Evolutionary conservation across 2,329 filamentous ascomycete species (phyloP).

Genomic region (Epicoccum sorghinum): DNA sequence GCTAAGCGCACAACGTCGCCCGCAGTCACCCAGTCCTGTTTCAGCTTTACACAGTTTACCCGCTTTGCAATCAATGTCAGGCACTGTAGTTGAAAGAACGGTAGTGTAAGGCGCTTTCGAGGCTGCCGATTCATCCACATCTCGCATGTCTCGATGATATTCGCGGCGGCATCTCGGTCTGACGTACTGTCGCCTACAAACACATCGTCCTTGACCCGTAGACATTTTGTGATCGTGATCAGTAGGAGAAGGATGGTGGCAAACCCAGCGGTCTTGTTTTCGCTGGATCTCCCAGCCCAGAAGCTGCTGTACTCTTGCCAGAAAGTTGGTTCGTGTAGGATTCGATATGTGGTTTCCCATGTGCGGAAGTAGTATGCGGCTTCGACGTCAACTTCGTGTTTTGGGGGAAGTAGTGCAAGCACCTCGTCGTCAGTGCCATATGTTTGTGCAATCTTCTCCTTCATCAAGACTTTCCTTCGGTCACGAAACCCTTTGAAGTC

Average conservation of each 20-base stretch:
- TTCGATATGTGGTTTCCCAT: slow-evolving; percentile 59
- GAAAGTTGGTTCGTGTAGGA: slow-evolving; percentile 62
- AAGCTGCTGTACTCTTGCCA: slow-evolving; percentile 56
- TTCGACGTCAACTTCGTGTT: slow-evolving; percentile 50
- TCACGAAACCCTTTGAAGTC: slow-evolving; percentile 44
- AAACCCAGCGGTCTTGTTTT: slow-evolving; percentile 38
- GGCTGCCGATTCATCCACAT: slow-evolving; percentile 53
- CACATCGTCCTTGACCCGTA: slow-evolving; percentile 38
- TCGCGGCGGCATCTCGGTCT: slow-evolving; percentile 48
- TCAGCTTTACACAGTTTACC: slow-evolving; percentile 58
- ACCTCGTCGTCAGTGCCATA: slow-evolving; percentile 42
- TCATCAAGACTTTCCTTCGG: slow-evolving; percentile 33
- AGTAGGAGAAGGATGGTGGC: slow-evolving; percentile 51
- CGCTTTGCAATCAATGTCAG: slow-evolving; percentile 59
- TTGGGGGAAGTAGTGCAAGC: slow-evolving; percentile 45
- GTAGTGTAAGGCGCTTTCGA: slow-evolving; percentile 59
- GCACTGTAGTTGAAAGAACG: slow-evolving; percentile 58
- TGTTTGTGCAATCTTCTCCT: slow-evolving; percentile 24
- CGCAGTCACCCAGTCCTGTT: slow-evolving; percentile 59
- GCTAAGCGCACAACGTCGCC: slow-evolving; percentile 60
- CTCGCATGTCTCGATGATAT: slow-evolving; percentile 50
- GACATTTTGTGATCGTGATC: slow-evolving; percentile 46
- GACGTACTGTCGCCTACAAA: slow-evolving; percentile 53
- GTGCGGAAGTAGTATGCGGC: slow-evolving; percentile 56
- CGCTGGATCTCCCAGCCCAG: slow-evolving; percentile 46